phyloP scores from a whole-genome alignment of 2,329 filamentous ascomycete species.

The Dactylellina parvicollis region DNA sequence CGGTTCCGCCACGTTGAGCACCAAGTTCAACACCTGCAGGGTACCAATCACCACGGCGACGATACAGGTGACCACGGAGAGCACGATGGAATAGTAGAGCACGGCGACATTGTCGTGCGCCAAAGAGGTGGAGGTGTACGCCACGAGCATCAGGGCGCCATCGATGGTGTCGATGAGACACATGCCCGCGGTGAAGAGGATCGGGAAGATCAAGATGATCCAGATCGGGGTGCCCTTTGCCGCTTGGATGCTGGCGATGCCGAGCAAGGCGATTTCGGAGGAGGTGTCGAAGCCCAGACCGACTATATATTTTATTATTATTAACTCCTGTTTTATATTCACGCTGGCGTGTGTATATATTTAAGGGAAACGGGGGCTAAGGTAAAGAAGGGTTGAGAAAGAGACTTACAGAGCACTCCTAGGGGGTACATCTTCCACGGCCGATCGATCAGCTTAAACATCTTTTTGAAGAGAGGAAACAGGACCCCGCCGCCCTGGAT shows the following conservation, averaged over 20 bases:
- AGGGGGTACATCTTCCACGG: conserved; percentile 98
- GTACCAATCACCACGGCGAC: conserved; percentile 87
- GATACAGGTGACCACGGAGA: conserved; percentile 82
- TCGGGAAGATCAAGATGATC: conserved; percentile 90
- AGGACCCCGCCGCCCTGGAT: conserved; percentile 78
- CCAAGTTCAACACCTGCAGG: conserved; percentile 82
- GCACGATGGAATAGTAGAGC: conserved; percentile 89
- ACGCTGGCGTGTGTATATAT: too few species aligned
- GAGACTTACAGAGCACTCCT: conserved; percentile 73
- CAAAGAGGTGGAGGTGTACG: conserved; percentile 84
- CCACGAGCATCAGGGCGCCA: conserved; percentile 91
- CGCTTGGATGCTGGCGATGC: conserved; percentile 87
- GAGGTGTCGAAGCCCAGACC: conserved; percentile 95
- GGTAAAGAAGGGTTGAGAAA: neutral
- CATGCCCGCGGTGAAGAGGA: conserved; percentile 96
- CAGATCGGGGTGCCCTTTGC: conserved; percentile 88
- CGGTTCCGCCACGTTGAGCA: conserved; percentile 79
- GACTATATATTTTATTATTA: conserved; percentile 61
- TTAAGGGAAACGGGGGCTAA: too few species aligned
- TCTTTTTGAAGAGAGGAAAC: conserved; percentile 73
- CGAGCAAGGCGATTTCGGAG: conserved; percentile 89
- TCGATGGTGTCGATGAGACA: conserved; percentile 92
- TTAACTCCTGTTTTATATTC: too few species aligned
- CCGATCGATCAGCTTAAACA: conserved; percentile 78
- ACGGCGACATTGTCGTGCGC: conserved; percentile 86